phyloP scores from a whole-genome alignment of 805 yeast genomes.

The Maudiozyma pseudohumilis region DNA sequence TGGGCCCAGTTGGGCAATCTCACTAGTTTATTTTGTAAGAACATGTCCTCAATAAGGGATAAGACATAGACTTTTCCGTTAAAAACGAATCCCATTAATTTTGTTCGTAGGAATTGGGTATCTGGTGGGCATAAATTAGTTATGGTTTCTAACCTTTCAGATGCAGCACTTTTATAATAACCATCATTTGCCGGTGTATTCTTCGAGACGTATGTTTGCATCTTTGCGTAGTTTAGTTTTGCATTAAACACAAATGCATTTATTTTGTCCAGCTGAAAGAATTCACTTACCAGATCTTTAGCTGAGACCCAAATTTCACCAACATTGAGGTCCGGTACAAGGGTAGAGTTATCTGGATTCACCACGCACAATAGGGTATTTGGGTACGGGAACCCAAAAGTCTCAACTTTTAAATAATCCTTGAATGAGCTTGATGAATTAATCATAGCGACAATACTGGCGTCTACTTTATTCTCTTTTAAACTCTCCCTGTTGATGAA shows the following conservation, averaged over 20 bases:
- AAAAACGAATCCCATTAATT: conserved; percentile 77
- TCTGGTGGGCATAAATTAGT: conserved; percentile 22
- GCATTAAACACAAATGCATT: conserved; percentile 31
- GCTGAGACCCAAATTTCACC: conserved; percentile 99
- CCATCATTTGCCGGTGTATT: conserved; percentile 4
- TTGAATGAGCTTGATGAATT: conserved; percentile 29
- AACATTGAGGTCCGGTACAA: conserved; percentile 67
- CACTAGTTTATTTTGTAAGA: conserved; percentile 46
- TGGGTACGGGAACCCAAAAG: conserved; percentile 91
- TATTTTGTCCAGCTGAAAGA: conserved; percentile 28
- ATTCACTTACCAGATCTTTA: conserved; percentile 63
- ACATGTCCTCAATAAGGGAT: conserved; percentile 86
- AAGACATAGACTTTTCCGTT: conserved; percentile 81
- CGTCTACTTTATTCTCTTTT: conserved; percentile 27
- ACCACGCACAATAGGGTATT: conserved; percentile 91
- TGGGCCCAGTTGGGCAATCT: conserved; percentile 30
- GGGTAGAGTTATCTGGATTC: conserved; percentile 77
- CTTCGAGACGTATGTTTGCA: conserved; percentile 14
- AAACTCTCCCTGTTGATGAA: conserved; percentile 28
- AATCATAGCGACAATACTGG: conserved; percentile 25
- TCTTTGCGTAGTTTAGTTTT: conserved; percentile 22
- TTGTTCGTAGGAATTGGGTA: conserved; percentile 65
- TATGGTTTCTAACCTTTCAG: conserved; percentile 22
- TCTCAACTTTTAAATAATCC: conserved; percentile 62
- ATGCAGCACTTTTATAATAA: conserved; percentile 3